These are phyloP conservation scores for Mimosa bimucronata DNA, from an alignment of 306 rosid genomes.

Conservation along the genomic window DNA sequence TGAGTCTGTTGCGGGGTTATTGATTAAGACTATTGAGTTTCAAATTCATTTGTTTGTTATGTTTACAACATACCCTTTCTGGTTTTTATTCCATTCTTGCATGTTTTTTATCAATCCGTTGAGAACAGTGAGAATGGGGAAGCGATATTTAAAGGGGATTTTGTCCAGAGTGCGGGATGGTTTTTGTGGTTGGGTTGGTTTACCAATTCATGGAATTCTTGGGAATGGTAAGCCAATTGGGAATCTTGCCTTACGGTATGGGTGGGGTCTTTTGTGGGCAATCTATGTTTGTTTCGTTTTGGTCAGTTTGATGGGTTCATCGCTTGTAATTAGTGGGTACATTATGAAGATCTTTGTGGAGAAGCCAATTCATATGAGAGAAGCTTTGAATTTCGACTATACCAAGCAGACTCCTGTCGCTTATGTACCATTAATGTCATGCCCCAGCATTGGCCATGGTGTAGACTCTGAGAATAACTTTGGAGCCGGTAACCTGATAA, in stretches of 20 bases:
- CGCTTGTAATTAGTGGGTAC: conserved; percentile 60
- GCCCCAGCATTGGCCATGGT: conserved; percentile 48
- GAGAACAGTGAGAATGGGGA: conserved; percentile 51
- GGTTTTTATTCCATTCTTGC: conserved; percentile 47
- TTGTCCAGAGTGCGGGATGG: conserved; percentile 32
- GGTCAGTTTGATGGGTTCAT: conserved; percentile 58
- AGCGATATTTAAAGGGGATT: conserved; percentile 23
- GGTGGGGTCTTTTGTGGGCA: conserved; percentile 89
- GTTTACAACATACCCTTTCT: conserved; percentile 56
- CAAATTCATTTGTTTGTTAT: conserved; percentile 61
- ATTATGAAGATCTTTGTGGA: conserved; percentile 59
- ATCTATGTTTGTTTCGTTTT: conserved; percentile 63
- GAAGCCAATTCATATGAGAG: conserved; percentile 68
- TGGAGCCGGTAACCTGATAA: conserved; percentile 30
- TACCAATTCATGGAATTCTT: conserved; percentile 43
- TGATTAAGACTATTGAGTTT: conserved; percentile 61
- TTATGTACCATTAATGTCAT: conserved; percentile 58
- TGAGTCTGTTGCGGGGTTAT: conserved; percentile 53
- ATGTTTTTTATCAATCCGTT: conserved; percentile 63
- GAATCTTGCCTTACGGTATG: conserved; percentile 60
- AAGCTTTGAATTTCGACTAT: conserved; percentile 75
- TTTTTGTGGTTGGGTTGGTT: conserved; percentile 41
- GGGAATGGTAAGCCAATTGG: conserved; percentile 54
- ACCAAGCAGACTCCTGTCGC: conserved; percentile 80
- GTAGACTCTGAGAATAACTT: conserved; percentile 37